A percentile compares a stretch with the other conserved stretches of the same genome.
Evolutionary conservation across 108 stramenopile species (phyloP).

Genomic region (Skeletonema tropicum): DNA sequence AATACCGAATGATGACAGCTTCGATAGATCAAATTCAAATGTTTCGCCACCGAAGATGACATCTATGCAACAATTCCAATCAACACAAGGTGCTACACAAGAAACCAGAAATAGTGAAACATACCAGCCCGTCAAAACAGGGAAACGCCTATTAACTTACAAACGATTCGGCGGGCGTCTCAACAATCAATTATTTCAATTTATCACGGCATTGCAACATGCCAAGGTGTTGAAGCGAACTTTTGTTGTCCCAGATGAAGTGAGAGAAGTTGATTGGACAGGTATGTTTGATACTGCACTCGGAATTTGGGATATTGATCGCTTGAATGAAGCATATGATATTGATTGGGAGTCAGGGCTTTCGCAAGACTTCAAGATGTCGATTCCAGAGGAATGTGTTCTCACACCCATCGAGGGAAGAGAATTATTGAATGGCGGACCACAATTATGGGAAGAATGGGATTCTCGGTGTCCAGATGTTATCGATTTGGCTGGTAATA

Average conservation of each 20-base stretch:
- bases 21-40: background rate
- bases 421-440: conserved; percentile 27
- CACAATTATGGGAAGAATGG: conserved; percentile 44
- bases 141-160: conserved; percentile 46
- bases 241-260: conserved; percentile 49
- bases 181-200: conserved; percentile 54
- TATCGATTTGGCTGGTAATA: conserved; percentile 45
- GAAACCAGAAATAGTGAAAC: conserved; percentile 24
- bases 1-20: background rate
- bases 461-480: conserved; percentile 45
- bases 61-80: background rate
- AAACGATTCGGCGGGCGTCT: conserved; percentile 49
- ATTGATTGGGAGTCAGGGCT: conserved; percentile 46
- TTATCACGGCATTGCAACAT: conserved; percentile 50
- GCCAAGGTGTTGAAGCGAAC: conserved; percentile 47
- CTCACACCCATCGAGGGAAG: conserved; percentile 33
- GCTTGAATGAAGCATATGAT: conserved; percentile 36
- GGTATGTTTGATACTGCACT: conserved; percentile 46
- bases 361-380: conserved; percentile 11
- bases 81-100: background rate
- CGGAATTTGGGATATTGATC: conserved; percentile 44
- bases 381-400: conserved; percentile 36
- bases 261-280: conserved; percentile 51
- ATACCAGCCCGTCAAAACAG: conserved; percentile 35
- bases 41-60: background rate